Base-by-base conservation (phyloP, 2,329 filamentous ascomycete genomes). In the Pezicula radicicola region DNA sequence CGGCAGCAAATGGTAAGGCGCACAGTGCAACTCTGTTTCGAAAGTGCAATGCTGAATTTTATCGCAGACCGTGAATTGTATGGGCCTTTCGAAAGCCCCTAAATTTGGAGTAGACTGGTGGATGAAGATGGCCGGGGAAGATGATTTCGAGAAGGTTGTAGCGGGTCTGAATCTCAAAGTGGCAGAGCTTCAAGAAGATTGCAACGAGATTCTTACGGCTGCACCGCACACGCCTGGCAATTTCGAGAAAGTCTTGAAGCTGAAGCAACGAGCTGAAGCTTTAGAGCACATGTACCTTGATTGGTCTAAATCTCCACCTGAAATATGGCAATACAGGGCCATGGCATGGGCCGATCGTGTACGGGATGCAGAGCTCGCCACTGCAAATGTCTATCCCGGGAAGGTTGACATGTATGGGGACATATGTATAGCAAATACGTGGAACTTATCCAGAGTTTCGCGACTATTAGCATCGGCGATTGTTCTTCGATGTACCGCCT, bases 391-490 rank as follows among this genome's bases (percentile, higher is more conserved):
- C 0, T 84, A 76, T 56, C 80, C 81, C 1, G 81, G 81, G 3
- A 72, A 77, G 9, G 74, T 83, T 25, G 80, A 84, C 59, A 69
- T 77, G 2, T 84, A 83, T 60, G 69, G 69, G 41, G 80, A 84
- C 62, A 69, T 82, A 43, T 82, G 75, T 72, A 76, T 81, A 41
- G 75, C 75, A 18, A 77, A 73, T 54, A 70, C 81, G 8, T 79
- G 75, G 73, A 83, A 83, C 62, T 69, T 79, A 68, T 69, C 73
- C 55, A 72, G 80, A 13, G 74, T 75, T 10, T 71, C 75, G 6
- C 72, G 81, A 4, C 68, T 84, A 27, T 72, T 80, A 44, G 68
- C 83, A n/a, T 73, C 75, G 3, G 75, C 77, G 16, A 66, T 81
- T 28, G 73, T 77, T 45, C 77, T 84, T 19, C 76, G 81, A 9